Evolutionary conservation across 495 filamentous ascomycete species (phyloP).

Genomic region (Bacidia gigantensis): DNA sequence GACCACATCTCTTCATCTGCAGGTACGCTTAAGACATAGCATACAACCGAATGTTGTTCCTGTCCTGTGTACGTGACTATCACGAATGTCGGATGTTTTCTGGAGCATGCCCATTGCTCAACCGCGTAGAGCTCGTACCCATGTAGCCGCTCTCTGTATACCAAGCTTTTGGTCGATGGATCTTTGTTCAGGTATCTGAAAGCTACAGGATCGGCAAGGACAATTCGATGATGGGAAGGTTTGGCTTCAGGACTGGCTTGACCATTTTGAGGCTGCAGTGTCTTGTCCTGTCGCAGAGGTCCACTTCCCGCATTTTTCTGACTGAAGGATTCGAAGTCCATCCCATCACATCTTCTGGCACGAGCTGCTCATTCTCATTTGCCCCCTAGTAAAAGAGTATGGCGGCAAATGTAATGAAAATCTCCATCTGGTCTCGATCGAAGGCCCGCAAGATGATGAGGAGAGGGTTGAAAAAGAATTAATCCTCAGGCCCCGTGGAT

Average conservation of each 20-base stretch:
- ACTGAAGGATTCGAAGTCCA: too few relatives aligned
- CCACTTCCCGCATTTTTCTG: too few relatives aligned
- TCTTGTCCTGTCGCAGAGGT: background rate
- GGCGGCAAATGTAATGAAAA: too few relatives aligned
- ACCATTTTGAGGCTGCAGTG: background rate
- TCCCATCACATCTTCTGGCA: too few relatives aligned
- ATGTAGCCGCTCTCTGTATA: constrained; percentile 49
- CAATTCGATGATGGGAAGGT: constrained; percentile 36
- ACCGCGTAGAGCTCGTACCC: constrained; percentile 93
- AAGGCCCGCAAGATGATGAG: too few relatives aligned
- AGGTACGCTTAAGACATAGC: constrained; percentile 73
- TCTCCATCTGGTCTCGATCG: too few relatives aligned
- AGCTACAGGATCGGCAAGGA: constrained; percentile 62
- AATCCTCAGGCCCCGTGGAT: too few relatives aligned
- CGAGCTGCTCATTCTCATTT: too few relatives aligned
- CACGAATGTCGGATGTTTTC: constrained; percentile 76
- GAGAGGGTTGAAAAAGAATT: too few relatives aligned
- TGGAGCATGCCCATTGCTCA: constrained; percentile 95
- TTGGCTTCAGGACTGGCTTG: background rate
- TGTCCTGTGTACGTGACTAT: constrained; percentile 93
- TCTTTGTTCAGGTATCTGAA: constrained; percentile 86
- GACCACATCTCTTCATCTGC: constrained; percentile 74
- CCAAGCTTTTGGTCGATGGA: constrained; percentile 56
- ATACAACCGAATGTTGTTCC: constrained; percentile 56
- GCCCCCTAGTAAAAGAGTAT: too few relatives aligned